Base-by-base conservation (phyloP, 2,329 filamentous ascomycete species). In the Fusarium sp. region DNA sequence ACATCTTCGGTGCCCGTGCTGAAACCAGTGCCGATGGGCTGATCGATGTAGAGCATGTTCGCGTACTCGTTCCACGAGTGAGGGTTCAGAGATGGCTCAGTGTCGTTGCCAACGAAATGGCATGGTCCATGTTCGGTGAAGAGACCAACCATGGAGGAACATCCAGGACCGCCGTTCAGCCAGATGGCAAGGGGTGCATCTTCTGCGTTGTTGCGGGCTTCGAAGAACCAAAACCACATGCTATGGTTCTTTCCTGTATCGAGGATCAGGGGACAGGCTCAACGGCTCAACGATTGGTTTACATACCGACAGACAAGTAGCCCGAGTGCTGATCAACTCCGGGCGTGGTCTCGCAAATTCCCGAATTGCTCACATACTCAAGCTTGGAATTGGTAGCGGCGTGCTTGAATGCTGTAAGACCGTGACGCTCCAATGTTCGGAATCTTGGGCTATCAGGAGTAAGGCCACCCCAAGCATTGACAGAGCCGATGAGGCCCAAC, bases 81-180 rank as follows among this genome's bases (percentile, higher is more conserved):
- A 0, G 86, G 85, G 68, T 91, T 91, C 7, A 81, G 67, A 16
- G 76, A 76, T 0, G 83, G 75, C 36, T 75, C 69, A 3, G 74
- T 68, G n/a, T 73, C 65, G 13, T 63, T 58, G 16, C 71, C 56
- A 51, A 73, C 73, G 76, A 97, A 89, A 69, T 89, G 92, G 31
- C 92, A 90, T 7, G 95, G 94, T 46, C 95, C 95, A 65, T 97
- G 91, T 73, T 89, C 89, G 26, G 82, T 80, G 71, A 91, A 89
- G 55, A 92, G 74, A 11, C 77, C 77, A 55, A 75, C 41, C 68
- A 78, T 75, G 8, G 76, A 78, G 7, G 76, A 78, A 57, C 76
- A 77, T 15, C 77, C 77, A 9, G 77, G 77, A 3, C 77, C 77
- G 18, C 77, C 77, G 46, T 78, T 78, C 51, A 78, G 82, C 87